Conservation (phyloP, 805 yeast genomes). For the Komagataella populi region DNA sequence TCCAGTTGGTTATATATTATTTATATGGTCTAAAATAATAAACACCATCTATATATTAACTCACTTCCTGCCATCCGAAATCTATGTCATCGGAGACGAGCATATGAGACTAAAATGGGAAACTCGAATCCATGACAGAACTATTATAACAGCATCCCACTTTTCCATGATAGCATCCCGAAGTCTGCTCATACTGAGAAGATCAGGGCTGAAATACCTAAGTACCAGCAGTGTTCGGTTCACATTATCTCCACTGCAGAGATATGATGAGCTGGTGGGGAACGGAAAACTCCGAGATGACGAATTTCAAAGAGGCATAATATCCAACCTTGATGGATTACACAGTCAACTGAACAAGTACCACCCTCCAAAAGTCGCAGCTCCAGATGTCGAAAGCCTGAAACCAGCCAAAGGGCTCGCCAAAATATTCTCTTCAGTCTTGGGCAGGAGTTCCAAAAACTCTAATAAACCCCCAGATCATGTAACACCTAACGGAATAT, state of each 20-base stretch:
- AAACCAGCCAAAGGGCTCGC: constrained; percentile 33
- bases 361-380: constrained; percentile 42
- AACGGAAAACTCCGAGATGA: constrained; percentile 53
- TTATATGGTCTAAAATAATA: neutral
- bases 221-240: neutral
- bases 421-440: constrained; percentile 17
- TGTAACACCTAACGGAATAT: constrained; percentile 59
- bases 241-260: constrained; percentile 13
- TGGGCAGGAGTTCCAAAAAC: constrained; percentile 7
- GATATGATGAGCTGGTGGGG: constrained; percentile 15
- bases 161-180: neutral
- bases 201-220: neutral
- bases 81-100: neutral
- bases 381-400: constrained; percentile 38
- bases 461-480: constrained; percentile 2
- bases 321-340: constrained; percentile 44
- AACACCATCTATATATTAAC: neutral
- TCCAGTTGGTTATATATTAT: neutral
- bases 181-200: neutral
- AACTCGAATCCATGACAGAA: neutral
- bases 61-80: neutral
- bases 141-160: neutral
- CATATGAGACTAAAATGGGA: neutral
- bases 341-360: constrained; percentile 42
- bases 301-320: constrained; percentile 64